phyloP scores from a whole-genome alignment of 1,139 yeast species.

The Pichia sp. region DNA sequence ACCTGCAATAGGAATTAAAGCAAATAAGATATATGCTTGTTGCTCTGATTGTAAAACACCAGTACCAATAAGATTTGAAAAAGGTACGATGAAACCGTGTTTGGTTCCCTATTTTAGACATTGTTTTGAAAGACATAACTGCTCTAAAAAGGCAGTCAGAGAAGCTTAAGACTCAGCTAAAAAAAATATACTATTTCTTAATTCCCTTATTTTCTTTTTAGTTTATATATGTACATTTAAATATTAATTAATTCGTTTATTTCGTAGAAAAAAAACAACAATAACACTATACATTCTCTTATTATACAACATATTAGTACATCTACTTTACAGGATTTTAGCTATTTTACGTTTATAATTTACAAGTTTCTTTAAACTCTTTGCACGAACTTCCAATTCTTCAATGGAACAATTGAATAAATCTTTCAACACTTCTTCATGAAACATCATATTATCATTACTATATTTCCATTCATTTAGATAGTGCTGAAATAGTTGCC shows the following conservation, averaged over 20 bases:
- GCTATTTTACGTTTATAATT: neutral
- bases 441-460: slow-evolving; percentile 15
- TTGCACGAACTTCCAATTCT: slow-evolving; percentile 21
- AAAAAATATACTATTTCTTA: neutral
- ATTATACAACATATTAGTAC: neutral
- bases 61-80: neutral
- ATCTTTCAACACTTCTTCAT: slow-evolving; percentile 13
- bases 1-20: neutral
- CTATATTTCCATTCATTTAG: slow-evolving; percentile 16
- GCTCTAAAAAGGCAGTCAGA: neutral
- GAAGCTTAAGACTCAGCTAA: neutral
- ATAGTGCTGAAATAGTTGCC: slow-evolving; percentile 13
- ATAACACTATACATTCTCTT: neutral
- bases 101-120: neutral
- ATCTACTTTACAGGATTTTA: neutral
- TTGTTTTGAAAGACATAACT: neutral
- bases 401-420: slow-evolving; percentile 21
- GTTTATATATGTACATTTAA: neutral
- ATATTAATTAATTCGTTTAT: no score
- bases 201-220: neutral
- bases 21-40: neutral
- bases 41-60: neutral
- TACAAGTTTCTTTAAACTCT: slow-evolving; percentile 13
- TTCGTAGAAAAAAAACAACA: no score
- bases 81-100: neutral